Base-by-base conservation (phyloP, 2,329 filamentous ascomycete species). In the Parafenestella ontariensis region DNA sequence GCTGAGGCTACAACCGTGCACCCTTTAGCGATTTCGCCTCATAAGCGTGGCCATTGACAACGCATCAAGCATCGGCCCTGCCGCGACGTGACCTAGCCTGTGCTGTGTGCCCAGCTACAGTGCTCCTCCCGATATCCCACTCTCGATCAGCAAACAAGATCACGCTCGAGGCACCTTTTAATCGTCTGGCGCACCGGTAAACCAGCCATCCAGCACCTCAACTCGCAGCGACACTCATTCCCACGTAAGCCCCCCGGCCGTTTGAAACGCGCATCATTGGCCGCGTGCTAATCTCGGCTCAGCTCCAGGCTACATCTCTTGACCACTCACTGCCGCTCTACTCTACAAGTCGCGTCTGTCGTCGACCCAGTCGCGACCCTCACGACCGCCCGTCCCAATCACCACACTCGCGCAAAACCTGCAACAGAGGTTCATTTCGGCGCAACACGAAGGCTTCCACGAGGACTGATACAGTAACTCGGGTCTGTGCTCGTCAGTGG, bases 31-130 rank as follows among this genome's bases (percentile, higher is more conserved):
- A 63, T 60, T 57, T 65, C 71, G 66, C 71, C 72, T 73, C 71
- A 70, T 68, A 73, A 73, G 72, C 70, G 68, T 73, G 71, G 72
- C 73, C 73, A 77, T 76, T 77, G 74, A 76, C 74, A 77, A 72
- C 74, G 68, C 74, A 77, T 77, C 73, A 70, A 74, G 63, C 73
- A 72, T 71, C 71, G 62, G 63, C 58, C 65, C 63, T 70, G 64
- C 64, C 59, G 69, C 70, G 68, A 74, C 71, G 70, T 75, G 72
- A 75, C 67, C 68, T 58, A 68, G 56, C 65, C 59, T 62, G 55
- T 62, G 28, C 59, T 62, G 58, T 60, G 57, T 63, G 66, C 62
- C 67, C 66, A 70, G 69, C 64, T 56, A 69, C 64, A 63, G 61
- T 62, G 54, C 61, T 61, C 56, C 34, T 62, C 61, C 62, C 63